Evolutionary conservation across 345 rosid species (phyloP).

Genomic region (Acer yangbiense): DNA sequence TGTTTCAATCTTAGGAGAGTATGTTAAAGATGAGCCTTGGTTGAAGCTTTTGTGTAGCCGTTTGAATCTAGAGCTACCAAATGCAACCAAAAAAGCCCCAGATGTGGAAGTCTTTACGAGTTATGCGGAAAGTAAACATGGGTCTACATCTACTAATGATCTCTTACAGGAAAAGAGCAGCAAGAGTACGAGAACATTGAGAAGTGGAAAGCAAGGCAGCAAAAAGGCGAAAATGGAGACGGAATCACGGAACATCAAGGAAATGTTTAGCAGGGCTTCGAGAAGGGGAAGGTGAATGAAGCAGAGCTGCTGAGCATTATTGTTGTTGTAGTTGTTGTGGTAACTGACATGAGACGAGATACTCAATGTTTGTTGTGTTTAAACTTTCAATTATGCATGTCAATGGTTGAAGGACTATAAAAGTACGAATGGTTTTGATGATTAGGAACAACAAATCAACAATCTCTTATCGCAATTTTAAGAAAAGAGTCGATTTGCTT

Average conservation of each 20-base stretch:
- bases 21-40: slow-evolving; percentile 81
- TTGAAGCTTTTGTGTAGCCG: slow-evolving; percentile 61
- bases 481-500: too few relatives aligned
- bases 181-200: slow-evolving; percentile 28
- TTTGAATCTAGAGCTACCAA: slow-evolving; percentile 53
- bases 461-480: too few relatives aligned
- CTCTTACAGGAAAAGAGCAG: slow-evolving; percentile 51
- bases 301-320: neutral
- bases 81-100: slow-evolving; percentile 35
- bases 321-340: neutral
- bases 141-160: slow-evolving; percentile 22
- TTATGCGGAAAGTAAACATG: slow-evolving; percentile 34
- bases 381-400: too few relatives aligned
- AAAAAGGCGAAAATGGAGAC: slow-evolving; percentile 70
- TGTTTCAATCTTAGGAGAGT: slow-evolving; percentile 72
- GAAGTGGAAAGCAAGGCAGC: slow-evolving; percentile 50
- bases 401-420: too few relatives aligned
- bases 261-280: slow-evolving; percentile 82
- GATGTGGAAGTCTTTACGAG: slow-evolving; percentile 32
- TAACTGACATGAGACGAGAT: neutral
- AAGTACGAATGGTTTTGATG: too few relatives aligned
- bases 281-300: slow-evolving; percentile 41
- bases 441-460: too few relatives aligned
- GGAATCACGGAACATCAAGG: slow-evolving; percentile 75
- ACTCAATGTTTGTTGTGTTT: neutral